A percentile compares a stretch with the other conserved stretches of the same genome.
phyloP scores from a whole-genome alignment of 1,284 basidiomycete species.

The Pterulicium gracile region DNA sequence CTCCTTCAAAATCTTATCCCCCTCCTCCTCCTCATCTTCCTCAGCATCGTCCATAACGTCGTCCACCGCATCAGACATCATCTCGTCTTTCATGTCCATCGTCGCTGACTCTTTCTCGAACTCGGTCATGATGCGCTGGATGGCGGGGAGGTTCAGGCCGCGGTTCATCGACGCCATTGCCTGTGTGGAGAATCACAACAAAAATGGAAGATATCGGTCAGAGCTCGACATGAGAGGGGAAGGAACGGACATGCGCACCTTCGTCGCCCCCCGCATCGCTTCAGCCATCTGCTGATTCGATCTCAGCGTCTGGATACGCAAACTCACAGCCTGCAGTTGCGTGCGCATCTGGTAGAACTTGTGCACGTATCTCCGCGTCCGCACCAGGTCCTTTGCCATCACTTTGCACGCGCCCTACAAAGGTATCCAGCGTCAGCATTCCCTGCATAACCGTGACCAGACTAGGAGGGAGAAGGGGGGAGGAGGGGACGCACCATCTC shows the following conservation, averaged over 20 bases:
- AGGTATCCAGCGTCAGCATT: slow-evolving; percentile 9
- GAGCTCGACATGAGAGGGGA: slow-evolving; percentile 17
- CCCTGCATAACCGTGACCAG: background rate
- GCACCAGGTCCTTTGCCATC: slow-evolving; percentile 97
- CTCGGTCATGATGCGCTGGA: slow-evolving; percentile 94
- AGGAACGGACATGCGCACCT: slow-evolving; percentile 34
- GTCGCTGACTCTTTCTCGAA: slow-evolving; percentile 95
- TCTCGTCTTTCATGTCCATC: slow-evolving; percentile 99
- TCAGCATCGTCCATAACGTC: slow-evolving; percentile 94
- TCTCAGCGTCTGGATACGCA: slow-evolving; percentile 93
- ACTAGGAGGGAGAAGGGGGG: slow-evolving; percentile 1
- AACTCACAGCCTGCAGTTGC: slow-evolving; percentile 91
- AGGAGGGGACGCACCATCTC: slow-evolving; percentile 67
- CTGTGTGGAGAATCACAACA: slow-evolving; percentile 28
- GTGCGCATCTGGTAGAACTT: slow-evolving; percentile 99
- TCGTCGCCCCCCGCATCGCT: slow-evolving; percentile 96
- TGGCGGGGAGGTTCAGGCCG: slow-evolving; percentile 88
- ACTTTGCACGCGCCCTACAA: slow-evolving; percentile 92
- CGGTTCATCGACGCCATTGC: slow-evolving; percentile 99
- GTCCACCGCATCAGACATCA: slow-evolving; percentile 98
- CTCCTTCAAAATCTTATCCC: slow-evolving; percentile 92
- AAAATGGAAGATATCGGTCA: slow-evolving; percentile 5
- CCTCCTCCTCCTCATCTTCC: slow-evolving; percentile 92
- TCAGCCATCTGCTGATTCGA: slow-evolving; percentile 99
- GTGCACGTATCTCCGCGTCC: slow-evolving; percentile 90